A percentile compares a stretch with the other conserved stretches of the same genome.
Evolutionary conservation across 2,329 filamentous ascomycete genomes (phyloP).

Genomic region (Cladosporium sp.): DNA sequence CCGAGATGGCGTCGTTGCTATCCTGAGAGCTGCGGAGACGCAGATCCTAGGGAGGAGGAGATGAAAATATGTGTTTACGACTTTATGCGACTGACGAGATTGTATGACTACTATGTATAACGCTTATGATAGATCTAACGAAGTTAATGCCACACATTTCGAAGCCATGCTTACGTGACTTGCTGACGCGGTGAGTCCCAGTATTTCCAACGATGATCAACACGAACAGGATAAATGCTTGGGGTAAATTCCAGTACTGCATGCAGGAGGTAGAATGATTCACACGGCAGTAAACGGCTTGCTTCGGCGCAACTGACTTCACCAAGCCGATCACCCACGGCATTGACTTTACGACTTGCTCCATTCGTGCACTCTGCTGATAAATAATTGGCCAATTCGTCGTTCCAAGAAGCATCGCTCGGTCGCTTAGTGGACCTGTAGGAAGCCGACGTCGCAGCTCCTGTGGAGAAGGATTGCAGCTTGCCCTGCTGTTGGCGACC

Average conservation of each 20-base stretch:
- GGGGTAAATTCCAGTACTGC: background rate
- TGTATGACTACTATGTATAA: slow-evolving; percentile 3
- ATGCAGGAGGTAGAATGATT: background rate
- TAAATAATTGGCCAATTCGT: background rate
- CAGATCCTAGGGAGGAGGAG: background rate
- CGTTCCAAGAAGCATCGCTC: background rate
- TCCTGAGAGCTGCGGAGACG: slow-evolving; percentile 22
- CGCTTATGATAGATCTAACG: background rate
- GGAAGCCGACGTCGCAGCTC: slow-evolving; percentile 10
- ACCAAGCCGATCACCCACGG: background rate
- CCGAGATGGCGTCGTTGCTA: slow-evolving; percentile 20
- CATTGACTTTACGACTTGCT: background rate
- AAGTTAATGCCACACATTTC: background rate
- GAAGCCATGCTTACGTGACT: background rate
- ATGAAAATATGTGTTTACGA: background rate
- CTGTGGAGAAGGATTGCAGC: slow-evolving; percentile 8
- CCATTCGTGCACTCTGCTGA: background rate
- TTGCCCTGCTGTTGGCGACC: background rate
- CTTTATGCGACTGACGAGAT: background rate
- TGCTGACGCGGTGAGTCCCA: background rate
- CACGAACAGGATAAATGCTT: background rate
- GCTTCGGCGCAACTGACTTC: background rate
- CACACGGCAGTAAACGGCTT: background rate
- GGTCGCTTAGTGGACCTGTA: slow-evolving; percentile 9
- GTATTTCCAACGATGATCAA: background rate